Evolutionary conservation across 176 grass and related monocot species (phyloP).

Genomic region (Aegilops bicornis): DNA sequence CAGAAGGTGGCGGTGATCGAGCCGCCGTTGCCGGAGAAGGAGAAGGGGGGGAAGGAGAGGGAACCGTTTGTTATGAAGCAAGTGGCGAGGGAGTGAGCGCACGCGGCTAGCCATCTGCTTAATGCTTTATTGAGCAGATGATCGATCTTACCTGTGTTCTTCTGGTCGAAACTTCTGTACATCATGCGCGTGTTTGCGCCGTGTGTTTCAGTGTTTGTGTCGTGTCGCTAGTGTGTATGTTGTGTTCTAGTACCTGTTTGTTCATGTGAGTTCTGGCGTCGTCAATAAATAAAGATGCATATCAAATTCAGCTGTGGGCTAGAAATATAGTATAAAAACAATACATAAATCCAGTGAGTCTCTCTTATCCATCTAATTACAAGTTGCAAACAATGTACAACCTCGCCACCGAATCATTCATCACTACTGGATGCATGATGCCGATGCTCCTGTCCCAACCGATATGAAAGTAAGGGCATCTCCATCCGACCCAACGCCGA

Average conservation of each 20-base stretch:
- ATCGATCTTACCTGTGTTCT: not conserved
- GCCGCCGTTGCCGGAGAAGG: slow-evolving; percentile 39
- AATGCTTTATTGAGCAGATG: not conserved
- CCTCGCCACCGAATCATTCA: not conserved
- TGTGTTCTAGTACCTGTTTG: too few relatives aligned
- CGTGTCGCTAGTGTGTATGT: too few relatives aligned
- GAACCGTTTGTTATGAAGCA: slow-evolving; percentile 19
- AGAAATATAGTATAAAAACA: too few relatives aligned
- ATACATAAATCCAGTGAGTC: not conserved
- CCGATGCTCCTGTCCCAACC: not conserved
- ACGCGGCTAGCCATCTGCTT: not conserved
- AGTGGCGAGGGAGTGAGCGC: not conserved
- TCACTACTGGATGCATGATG: not conserved
- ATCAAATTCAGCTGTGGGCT: too few relatives aligned
- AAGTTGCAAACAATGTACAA: not conserved
- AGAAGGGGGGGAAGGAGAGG: not conserved
- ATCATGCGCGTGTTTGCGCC: too few relatives aligned
- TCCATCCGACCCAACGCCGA: too few relatives aligned
- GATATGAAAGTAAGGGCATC: not conserved
- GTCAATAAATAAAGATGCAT: too few relatives aligned
- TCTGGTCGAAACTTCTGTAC: not conserved
- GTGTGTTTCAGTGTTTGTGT: too few relatives aligned
- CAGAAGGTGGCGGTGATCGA: slow-evolving; percentile 60
- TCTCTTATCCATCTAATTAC: not conserved
- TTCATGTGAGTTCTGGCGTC: too few relatives aligned